Percentiles rank a stretch among this genome's conserved stretches.
phyloP scores from a whole-genome alignment of 1,139 yeast genomes.

The Kodamaea plutei region DNA sequence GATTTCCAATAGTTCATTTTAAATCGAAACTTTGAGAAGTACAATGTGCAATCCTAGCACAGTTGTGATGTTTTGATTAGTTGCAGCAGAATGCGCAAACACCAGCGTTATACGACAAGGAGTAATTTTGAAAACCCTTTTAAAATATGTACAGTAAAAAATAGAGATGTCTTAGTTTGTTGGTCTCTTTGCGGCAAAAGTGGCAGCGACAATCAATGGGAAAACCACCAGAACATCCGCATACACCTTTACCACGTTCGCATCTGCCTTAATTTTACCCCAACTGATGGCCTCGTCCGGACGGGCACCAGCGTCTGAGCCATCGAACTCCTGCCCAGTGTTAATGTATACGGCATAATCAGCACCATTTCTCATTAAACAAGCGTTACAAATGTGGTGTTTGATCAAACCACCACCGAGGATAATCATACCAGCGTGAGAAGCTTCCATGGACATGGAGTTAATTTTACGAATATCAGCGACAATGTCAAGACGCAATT shows the following conservation, averaged over 20 bases:
- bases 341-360: slow-evolving; percentile 95
- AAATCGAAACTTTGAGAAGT: too few species aligned
- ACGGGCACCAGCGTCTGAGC: slow-evolving; percentile 98
- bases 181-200: slow-evolving; percentile 66
- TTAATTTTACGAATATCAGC: slow-evolving; percentile 89
- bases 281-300: slow-evolving; percentile 98
- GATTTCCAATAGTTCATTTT: too few species aligned
- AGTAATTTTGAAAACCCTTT: too few species aligned
- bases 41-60: too few species aligned
- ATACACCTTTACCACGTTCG: slow-evolving; percentile 83
- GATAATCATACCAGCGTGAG: slow-evolving; percentile 90
- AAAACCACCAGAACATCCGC: slow-evolving; percentile 96
- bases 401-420: slow-evolving; percentile 95
- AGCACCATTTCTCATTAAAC: slow-evolving; percentile 98
- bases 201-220: slow-evolving; percentile 96
- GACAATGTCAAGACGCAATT: slow-evolving; percentile 85
- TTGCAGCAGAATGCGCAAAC: too few species aligned
- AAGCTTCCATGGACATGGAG: slow-evolving; percentile 94
- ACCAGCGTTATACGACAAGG: too few species aligned
- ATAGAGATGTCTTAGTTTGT: neutral
- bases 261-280: slow-evolving; percentile 98
- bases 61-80: too few species aligned
- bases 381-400: slow-evolving; percentile 97
- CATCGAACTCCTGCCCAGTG: slow-evolving; percentile 98
- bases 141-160: too few species aligned